These are phyloP conservation scores for Chlamydomonas sp. DNA, from an alignment of 139 green algal species.

Conservation along the genomic window DNA sequence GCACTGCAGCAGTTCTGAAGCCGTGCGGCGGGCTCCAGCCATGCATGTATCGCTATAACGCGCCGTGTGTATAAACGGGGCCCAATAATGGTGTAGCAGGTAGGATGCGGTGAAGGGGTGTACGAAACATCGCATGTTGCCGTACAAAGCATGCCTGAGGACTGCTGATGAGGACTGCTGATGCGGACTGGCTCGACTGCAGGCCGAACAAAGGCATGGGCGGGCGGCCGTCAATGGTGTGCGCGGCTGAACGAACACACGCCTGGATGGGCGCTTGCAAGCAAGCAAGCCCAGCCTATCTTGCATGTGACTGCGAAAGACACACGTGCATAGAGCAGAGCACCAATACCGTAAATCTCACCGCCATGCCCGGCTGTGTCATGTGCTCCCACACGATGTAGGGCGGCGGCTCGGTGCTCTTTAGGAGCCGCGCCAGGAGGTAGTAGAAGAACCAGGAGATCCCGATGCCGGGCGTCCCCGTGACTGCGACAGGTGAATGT, in stretches of 20 bases:
- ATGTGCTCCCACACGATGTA: conserved; percentile 1
- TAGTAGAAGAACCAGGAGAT: neutral
- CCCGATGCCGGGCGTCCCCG: neutral
- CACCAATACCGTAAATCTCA: neutral
- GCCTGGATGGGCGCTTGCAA: neutral
- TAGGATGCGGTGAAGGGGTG: neutral
- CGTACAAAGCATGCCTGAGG: neutral
- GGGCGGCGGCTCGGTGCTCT: neutral
- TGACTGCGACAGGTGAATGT: neutral
- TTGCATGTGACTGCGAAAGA: neutral
- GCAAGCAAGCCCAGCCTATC: neutral
- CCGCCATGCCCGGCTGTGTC: neutral
- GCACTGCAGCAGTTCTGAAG: neutral
- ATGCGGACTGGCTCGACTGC: too few relatives aligned
- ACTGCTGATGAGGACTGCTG: neutral
- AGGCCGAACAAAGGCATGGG: too few relatives aligned
- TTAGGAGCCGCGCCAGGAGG: neutral
- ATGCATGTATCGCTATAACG: too few relatives aligned
- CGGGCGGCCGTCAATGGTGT: too few relatives aligned
- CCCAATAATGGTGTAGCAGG: neutral
- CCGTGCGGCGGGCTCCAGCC: too few relatives aligned
- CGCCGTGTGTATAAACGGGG: too few relatives aligned
- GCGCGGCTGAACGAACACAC: too few relatives aligned
- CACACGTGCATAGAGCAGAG: neutral
- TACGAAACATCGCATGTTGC: too few relatives aligned